Conservation (phyloP, 768 basidiomycete genomes). For the Naganishia vaughanmartiniae region DNA sequence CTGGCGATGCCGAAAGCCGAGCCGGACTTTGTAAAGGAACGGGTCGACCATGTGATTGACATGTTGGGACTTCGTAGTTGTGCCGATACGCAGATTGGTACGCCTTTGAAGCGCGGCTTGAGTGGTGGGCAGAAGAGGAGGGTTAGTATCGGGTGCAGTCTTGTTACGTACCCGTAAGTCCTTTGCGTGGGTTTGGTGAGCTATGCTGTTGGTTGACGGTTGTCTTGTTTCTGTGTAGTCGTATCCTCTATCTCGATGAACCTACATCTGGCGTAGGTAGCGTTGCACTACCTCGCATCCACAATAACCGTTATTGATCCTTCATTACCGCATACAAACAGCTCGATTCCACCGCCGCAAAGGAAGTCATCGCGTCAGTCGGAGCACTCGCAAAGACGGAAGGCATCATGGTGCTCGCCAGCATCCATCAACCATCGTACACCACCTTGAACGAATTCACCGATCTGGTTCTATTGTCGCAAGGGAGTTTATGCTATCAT, state of each 20-base stretch:
- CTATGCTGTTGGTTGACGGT: background rate
- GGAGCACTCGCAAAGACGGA: slow-evolving; percentile 55
- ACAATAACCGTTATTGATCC: background rate
- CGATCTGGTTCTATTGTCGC: slow-evolving; percentile 59
- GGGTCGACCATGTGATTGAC: background rate
- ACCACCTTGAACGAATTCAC: slow-evolving; percentile 62
- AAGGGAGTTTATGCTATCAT: slow-evolving; percentile 56
- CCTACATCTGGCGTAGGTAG: slow-evolving; percentile 6
- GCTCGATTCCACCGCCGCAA: slow-evolving; percentile 79
- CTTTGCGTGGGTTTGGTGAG: background rate
- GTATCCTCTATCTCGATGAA: slow-evolving; percentile 29
- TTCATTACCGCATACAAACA: slow-evolving; percentile 53
- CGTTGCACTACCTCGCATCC: background rate
- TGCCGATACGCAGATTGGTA: slow-evolving; percentile 12
- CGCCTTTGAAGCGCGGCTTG: slow-evolving; percentile 5
- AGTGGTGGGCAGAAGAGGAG: slow-evolving; percentile 22
- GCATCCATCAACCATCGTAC: slow-evolving; percentile 81
- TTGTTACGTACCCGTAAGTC: slow-evolving; percentile 8
- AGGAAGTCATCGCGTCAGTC: slow-evolving; percentile 70
- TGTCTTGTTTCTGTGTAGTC: background rate
- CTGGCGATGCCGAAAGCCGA: slow-evolving; percentile 32
- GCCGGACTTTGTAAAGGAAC: slow-evolving; percentile 47
- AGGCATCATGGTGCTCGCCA: slow-evolving; percentile 72
- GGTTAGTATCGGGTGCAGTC: slow-evolving; percentile 10
- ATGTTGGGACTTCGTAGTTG: background rate